Evolutionary conservation across 2,329 filamentous ascomycete species (phyloP).

Genomic region (Botrytis squamosa): DNA sequence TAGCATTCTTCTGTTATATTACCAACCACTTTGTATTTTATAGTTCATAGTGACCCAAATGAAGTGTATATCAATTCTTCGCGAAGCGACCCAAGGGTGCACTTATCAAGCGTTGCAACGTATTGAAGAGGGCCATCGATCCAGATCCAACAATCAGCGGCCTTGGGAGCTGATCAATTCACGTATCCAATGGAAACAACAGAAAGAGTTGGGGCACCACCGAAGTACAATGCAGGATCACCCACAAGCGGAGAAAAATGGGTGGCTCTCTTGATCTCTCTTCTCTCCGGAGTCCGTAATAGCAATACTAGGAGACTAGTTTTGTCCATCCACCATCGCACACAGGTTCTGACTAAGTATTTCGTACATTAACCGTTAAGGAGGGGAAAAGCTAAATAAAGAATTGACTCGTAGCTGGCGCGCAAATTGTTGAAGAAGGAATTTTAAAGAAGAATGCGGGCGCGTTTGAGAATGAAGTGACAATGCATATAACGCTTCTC

Average conservation of each 20-base stretch:
- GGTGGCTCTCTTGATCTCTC: not conserved
- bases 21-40: not conserved
- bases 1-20: not conserved
- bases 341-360: conserved; percentile 7
- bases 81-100: not conserved
- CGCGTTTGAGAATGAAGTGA: not conserved
- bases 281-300: not conserved
- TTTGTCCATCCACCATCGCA: not conserved
- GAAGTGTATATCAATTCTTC: not conserved
- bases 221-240: not conserved
- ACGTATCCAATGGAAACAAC: not conserved
- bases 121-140: not conserved
- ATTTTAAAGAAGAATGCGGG: not conserved
- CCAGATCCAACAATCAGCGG: not conserved
- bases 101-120: not conserved
- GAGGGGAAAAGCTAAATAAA: conserved; percentile 1
- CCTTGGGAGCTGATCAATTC: not conserved
- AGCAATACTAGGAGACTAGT: not conserved
- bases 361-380: not conserved
- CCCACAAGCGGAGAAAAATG: not conserved
- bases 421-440: not conserved
- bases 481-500: not conserved
- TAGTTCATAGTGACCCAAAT: not conserved
- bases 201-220: not conserved
- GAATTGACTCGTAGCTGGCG: not conserved